Base-by-base conservation (phyloP, 2,329 filamentous ascomycete species). In the Ascochyta rabiei region DNA sequence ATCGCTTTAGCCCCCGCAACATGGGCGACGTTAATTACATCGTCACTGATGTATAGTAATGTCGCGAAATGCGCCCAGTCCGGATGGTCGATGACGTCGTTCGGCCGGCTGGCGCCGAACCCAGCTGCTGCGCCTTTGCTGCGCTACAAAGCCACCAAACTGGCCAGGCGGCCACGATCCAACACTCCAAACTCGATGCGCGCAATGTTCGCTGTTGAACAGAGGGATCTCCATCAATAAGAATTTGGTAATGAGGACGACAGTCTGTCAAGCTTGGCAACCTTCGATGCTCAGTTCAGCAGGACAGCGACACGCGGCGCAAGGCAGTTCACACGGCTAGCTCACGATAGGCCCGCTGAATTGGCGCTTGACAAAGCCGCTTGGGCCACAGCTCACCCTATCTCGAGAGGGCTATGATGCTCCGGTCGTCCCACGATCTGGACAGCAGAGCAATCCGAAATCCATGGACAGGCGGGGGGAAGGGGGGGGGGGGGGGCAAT, bases 11-110 rank as follows among this genome's bases (percentile, higher is more conserved):
- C 4, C 19, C 23, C 9, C 16, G 34, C 9, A 18, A 15, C 15
- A 41, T 8, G 18, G 15, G 18, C 18, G 37, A 38, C 21, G 34
- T 30, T 42, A 41, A 28, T 16, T 41, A 6, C 26, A 54, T 37
- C 18, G 41, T 41, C 28, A 35, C 37, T 44, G n/a, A 19, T 45
- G 40, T 34, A 26, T 46, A n/a, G 21, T 50, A 41, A 46, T 43
- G 52, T 50, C 35, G 41, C 30, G 15, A 31, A 33, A 41, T 37
- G 42, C 13, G 16, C 46, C 48, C 37, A 23, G 46, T 50, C 15
- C n/a, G 30, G 41, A 9, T 46, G 30, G 37, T 46, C 41, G 23
- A 55, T 55, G 52, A 55, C 52, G 52, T 55, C 52, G 41, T 33
- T 46, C 37, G 16, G 35, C 42, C 28, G 28, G 6, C 40, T 15